These are phyloP conservation scores for Phytophthora vignae DNA, from an alignment of 352 stramenopile species.

Conservation along the genomic window DNA sequence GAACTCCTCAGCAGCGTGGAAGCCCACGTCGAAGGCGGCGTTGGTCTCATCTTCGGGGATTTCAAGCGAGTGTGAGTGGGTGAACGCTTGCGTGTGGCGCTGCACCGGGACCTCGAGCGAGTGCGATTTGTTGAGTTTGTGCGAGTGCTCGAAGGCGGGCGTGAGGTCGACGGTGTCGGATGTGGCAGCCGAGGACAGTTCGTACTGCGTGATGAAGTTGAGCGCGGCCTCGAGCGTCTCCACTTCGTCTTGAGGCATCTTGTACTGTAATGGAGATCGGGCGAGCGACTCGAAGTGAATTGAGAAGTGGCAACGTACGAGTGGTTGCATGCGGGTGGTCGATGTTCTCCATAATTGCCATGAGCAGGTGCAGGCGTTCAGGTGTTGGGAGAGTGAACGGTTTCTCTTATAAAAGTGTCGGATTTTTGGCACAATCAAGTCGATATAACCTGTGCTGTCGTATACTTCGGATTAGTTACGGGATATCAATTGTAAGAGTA, in stretches of 20 bases:
- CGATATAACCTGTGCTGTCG: neutral
- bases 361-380: constrained; percentile 5
- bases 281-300: constrained; percentile 17
- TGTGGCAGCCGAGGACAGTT: constrained; percentile 7
- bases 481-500: too few species aligned
- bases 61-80: constrained; percentile 28
- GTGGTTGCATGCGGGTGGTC: neutral
- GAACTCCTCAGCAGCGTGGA: constrained; percentile 25
- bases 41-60: constrained; percentile 10
- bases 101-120: constrained; percentile 30
- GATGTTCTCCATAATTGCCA: constrained; percentile 8
- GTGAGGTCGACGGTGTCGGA: constrained; percentile 20
- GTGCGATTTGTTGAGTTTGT: constrained; percentile 28
- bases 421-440: constrained; percentile 2
- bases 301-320: constrained; percentile 8
- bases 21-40: constrained; percentile 12
- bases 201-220: constrained; percentile 37
- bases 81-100: constrained; percentile 8
- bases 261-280: neutral
- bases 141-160: constrained; percentile 24
- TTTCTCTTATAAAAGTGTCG: constrained; percentile 8
- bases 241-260: constrained; percentile 32
- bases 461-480: too few species aligned
- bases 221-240: constrained; percentile 34
- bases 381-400: neutral